A percentile compares a stretch with the other conserved stretches of the same genome.
phyloP scores from a whole-genome alignment of 1,284 basidiomycete species.

The Phlebopus sp. region DNA sequence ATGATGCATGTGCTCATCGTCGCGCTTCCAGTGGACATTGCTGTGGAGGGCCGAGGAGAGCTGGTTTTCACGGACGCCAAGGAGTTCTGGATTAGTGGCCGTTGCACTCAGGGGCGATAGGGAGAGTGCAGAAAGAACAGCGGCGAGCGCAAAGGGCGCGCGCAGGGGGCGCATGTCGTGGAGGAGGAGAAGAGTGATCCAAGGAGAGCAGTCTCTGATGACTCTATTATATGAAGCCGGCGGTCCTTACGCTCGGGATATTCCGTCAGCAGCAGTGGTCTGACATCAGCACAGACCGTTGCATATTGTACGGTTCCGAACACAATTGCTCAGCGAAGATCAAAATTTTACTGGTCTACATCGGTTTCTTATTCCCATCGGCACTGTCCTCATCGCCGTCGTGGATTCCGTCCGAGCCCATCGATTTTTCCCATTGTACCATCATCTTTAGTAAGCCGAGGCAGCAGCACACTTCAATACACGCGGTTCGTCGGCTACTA shows the following conservation, averaged over 20 bases:
- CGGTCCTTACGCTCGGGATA: constrained; percentile 1
- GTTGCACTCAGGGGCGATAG: constrained; percentile 15
- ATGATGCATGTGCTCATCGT: constrained; percentile 43
- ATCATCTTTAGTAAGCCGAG: too few relatives aligned
- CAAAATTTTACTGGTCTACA: too few relatives aligned
- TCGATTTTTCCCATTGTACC: too few relatives aligned
- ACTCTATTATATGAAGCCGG: background rate
- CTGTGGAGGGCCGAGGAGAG: constrained; percentile 1
- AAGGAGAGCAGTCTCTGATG: background rate
- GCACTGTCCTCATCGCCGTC: too few relatives aligned
- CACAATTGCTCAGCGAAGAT: too few relatives aligned
- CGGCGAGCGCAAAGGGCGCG: constrained; percentile 26
- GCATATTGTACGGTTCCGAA: background rate
- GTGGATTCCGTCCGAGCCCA: too few relatives aligned
- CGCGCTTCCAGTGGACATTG: constrained; percentile 16
- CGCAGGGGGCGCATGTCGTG: constrained; percentile 24
- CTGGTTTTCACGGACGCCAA: background rate
- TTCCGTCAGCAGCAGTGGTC: constrained; percentile 7
- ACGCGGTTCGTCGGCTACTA: background rate
- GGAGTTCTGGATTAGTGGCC: constrained; percentile 6
- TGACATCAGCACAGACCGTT: background rate
- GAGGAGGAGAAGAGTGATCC: constrained; percentile 5
- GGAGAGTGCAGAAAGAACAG: constrained; percentile 11
- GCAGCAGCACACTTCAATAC: too few relatives aligned
- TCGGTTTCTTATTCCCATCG: too few relatives aligned